These are phyloP conservation scores for Ulvella scutata DNA, from an alignment of 139 green algal species.

Conservation along the genomic window DNA sequence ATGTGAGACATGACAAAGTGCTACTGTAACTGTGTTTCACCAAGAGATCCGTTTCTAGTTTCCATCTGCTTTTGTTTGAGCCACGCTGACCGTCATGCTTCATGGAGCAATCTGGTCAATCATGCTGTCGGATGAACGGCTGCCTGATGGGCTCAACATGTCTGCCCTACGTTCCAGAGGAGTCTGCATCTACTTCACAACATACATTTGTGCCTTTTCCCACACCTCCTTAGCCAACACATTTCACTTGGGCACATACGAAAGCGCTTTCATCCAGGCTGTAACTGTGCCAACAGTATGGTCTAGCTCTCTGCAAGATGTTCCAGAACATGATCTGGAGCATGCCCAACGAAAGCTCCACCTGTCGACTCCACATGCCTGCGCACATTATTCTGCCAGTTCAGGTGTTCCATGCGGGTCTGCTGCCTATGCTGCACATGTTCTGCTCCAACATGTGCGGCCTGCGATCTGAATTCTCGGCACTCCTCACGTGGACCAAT, in stretches of 20 bases:
- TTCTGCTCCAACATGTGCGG: neutral
- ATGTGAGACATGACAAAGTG: neutral
- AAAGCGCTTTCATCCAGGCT: neutral
- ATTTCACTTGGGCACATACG: neutral
- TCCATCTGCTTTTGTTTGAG: neutral
- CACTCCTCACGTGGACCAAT: neutral
- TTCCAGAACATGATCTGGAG: neutral
- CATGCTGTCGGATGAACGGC: no score
- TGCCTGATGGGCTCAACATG: no score
- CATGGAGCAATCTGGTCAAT: neutral
- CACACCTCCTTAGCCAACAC: neutral
- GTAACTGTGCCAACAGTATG: neutral
- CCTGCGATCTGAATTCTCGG: neutral
- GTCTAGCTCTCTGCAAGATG: neutral
- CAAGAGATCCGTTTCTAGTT: neutral
- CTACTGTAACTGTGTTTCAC: neutral
- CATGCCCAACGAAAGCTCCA: neutral
- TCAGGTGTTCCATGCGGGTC: neutral
- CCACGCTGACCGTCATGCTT: neutral
- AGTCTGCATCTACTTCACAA: no score
- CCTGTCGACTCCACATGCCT: neutral
- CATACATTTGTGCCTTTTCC: no score
- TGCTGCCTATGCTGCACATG: neutral
- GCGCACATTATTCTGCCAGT: neutral
- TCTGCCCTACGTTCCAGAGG: no score